Conservation (phyloP, 345 rosid species). For the Hibiscus mutabilis region DNA sequence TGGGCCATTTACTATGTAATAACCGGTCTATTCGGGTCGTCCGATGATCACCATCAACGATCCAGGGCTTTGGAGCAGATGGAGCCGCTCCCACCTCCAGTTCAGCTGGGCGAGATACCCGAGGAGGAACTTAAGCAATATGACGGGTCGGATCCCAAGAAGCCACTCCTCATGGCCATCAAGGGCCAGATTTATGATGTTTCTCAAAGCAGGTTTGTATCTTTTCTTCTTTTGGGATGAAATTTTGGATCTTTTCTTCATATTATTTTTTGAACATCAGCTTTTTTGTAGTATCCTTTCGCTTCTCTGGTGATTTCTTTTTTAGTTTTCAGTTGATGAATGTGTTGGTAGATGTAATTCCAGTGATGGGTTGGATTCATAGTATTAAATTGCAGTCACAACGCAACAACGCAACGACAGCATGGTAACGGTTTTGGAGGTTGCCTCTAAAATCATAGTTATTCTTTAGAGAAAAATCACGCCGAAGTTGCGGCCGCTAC, state of each 20-base stretch:
- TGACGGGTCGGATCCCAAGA: constrained; percentile 73
- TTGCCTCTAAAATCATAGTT: no score
- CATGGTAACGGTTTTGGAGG: no score
- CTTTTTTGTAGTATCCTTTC: not conserved
- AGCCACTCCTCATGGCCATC: constrained; percentile 97
- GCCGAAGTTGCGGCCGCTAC: no score
- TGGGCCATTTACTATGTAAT: constrained; percentile 63
- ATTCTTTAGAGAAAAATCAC: no score
- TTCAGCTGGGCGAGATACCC: constrained; percentile 83
- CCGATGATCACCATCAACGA: constrained; percentile 35
- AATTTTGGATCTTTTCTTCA: no score
- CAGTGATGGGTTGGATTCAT: not conserved
- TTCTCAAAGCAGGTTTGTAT: constrained; percentile 77
- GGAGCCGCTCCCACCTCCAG: constrained; percentile 76
- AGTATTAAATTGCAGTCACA: no score
- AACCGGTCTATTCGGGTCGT: constrained; percentile 55
- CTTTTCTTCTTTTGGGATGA: not conserved
- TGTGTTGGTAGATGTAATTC: constrained; percentile 5
- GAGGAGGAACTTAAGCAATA: constrained; percentile 78
- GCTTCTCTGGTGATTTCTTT: not conserved
- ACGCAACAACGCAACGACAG: no score
- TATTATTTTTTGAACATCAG: no score
- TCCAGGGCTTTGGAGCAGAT: constrained; percentile 39
- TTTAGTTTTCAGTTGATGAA: not conserved
- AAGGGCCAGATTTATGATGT: constrained; percentile 99